These are phyloP conservation scores for Verbascum thapsus DNA, from an alignment of 257 asterid genomes.

Conservation along the genomic window DNA sequence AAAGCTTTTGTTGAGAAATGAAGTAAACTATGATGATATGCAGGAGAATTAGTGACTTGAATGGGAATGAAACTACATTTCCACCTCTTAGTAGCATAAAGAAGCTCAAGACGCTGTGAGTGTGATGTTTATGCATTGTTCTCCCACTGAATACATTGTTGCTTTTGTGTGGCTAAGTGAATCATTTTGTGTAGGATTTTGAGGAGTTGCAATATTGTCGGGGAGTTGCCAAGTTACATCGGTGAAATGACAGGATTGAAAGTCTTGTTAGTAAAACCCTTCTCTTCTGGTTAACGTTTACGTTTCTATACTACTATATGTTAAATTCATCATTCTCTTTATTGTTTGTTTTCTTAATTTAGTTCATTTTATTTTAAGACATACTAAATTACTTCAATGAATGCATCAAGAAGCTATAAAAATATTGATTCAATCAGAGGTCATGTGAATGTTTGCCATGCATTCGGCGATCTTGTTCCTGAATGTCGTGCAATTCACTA, in stretches of 20 bases:
- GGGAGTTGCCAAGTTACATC: conserved; percentile 49
- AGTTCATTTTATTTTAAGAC: not conserved
- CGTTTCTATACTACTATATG: not conserved
- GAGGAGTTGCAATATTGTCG: conserved; percentile 70
- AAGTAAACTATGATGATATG: conserved; percentile 23
- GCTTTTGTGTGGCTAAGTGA: conserved; percentile 15
- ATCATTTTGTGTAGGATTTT: conserved; percentile 47
- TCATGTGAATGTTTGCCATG: too few species aligned
- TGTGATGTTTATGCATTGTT: conserved; percentile 4
- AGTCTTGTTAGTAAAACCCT: conserved; percentile 54
- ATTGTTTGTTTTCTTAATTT: not conserved
- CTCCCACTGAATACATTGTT: not conserved
- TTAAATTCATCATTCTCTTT: not conserved
- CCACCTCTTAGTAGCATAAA: conserved; percentile 42
- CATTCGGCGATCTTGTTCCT: too few species aligned
- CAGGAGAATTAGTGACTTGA: conserved; percentile 83
- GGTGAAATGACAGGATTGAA: conserved; percentile 40
- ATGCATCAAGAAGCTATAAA: too few species aligned
- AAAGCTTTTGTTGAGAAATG: not conserved
- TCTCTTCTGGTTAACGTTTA: conserved; percentile 10
- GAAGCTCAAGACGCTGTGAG: conserved; percentile 61
- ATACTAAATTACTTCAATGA: not conserved
- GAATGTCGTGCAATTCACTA: too few species aligned
- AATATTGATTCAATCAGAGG: too few species aligned
- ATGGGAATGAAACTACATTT: conserved; percentile 54